phyloP scores from a whole-genome alignment of 768 basidiomycete genomes.

The Suillus sp. region DNA sequence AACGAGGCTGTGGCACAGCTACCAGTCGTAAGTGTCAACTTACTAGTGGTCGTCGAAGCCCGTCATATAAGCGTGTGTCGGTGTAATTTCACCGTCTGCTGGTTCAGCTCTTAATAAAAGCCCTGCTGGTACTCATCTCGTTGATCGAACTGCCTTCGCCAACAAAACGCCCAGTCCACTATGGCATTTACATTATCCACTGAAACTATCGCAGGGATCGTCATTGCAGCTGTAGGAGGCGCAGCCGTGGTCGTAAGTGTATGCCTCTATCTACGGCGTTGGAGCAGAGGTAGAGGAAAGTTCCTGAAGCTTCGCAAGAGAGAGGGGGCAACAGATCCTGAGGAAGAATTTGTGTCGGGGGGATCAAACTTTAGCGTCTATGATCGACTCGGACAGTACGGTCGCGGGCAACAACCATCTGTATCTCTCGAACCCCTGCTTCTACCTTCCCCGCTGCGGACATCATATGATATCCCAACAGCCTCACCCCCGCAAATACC shows the following conservation, averaged over 20 bases:
- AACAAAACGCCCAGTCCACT: background rate
- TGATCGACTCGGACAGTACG: background rate
- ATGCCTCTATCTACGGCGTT: conserved; percentile 17
- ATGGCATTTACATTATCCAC: conserved; percentile 16
- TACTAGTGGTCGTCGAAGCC: background rate
- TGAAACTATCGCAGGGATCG: conserved; percentile 22
- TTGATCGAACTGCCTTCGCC: no score
- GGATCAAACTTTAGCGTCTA: background rate
- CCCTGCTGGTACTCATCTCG: background rate
- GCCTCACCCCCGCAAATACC: background rate
- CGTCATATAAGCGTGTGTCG: background rate
- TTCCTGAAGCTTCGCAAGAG: conserved; percentile 23
- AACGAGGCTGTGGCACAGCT: background rate
- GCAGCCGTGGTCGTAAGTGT: conserved; percentile 17
- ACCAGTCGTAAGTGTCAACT: background rate
- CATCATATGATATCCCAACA: conserved; percentile 7
- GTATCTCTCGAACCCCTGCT: conserved; percentile 27
- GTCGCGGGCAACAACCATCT: conserved; percentile 21
- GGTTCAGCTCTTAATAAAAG: background rate
- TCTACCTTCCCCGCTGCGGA: conserved; percentile 16
- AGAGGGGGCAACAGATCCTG: background rate
- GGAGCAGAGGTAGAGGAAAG: conserved; percentile 13
- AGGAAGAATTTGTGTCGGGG: conserved; percentile 1
- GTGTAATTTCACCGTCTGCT: background rate
- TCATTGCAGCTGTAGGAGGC: conserved; percentile 23